Conservation (phyloP, 192 early-diverging fungal species). For the Backusella mclennaniae region DNA sequence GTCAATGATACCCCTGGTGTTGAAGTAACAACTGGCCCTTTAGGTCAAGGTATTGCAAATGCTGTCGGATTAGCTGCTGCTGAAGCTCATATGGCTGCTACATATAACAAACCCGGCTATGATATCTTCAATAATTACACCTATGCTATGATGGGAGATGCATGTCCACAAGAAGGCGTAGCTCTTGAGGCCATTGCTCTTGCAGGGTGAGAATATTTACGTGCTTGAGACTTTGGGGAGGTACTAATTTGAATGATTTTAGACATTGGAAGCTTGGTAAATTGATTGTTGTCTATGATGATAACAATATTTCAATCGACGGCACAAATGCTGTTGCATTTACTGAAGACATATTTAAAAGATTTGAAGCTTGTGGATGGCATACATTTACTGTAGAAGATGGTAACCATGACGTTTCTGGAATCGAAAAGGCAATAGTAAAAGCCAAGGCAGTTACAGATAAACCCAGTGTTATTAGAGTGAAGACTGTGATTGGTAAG, state of each 20-base stretch:
- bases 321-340: conserved; percentile 81
- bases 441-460: conserved; percentile 80
- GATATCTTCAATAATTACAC: conserved; percentile 83
- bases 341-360: conserved; percentile 86
- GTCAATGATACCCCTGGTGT: conserved; percentile 79
- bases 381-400: conserved; percentile 75
- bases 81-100: conserved; percentile 83
- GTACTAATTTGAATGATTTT: not conserved
- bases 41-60: conserved; percentile 90
- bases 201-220: conserved; percentile 67
- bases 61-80: conserved; percentile 93
- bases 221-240: not conserved
- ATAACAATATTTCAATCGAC: conserved; percentile 96
- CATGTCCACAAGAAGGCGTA: conserved; percentile 99
- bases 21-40: conserved; percentile 96
- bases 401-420: conserved; percentile 74
- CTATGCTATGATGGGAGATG: conserved; percentile 86
- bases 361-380: conserved; percentile 94
- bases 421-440: conserved; percentile 72
- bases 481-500: conserved; percentile 89
- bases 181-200: conserved; percentile 86
- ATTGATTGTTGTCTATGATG: conserved; percentile 93
- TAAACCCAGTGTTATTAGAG: conserved; percentile 87
- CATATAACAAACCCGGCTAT: conserved; percentile 88
- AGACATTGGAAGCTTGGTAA: conserved; percentile 89